A percentile compares a stretch with the other conserved stretches of the same genome.
Conservation (phyloP, 805 yeast genomes). For the Cyberlindnera petersonii region DNA sequence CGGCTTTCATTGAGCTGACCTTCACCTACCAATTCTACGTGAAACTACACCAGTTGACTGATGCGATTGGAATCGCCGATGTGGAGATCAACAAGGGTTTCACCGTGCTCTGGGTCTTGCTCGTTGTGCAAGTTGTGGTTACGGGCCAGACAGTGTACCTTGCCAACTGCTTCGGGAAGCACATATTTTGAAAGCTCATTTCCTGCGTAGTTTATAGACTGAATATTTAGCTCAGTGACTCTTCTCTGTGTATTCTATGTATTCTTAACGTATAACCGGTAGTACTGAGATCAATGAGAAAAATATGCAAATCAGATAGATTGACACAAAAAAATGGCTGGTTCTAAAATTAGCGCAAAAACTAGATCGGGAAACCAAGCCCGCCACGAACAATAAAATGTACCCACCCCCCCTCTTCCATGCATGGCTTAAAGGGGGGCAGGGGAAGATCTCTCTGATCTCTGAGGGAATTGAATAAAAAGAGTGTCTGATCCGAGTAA, state of each 20-base stretch:
- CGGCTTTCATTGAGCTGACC: slow-evolving; percentile 21
- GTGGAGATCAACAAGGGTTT: slow-evolving; percentile 22
- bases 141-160: slow-evolving; percentile 14
- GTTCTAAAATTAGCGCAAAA: slow-evolving; percentile 10
- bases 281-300: no score
- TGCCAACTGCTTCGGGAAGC: slow-evolving; percentile 22
- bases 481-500: not conserved
- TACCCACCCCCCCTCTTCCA: no score
- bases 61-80: slow-evolving; percentile 25
- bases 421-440: no score
- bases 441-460: no score
- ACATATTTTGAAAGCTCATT: slow-evolving; percentile 4
- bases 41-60: slow-evolving; percentile 18
- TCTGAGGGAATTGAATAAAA: not conserved
- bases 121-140: slow-evolving; percentile 10
- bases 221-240: no score
- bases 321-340: slow-evolving; percentile 9
- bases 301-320: not conserved
- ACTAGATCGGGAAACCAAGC: slow-evolving; percentile 1
- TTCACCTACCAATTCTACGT: slow-evolving; percentile 25
- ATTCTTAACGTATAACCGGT: no score
- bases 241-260: no score
- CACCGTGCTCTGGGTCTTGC: slow-evolving; percentile 19
- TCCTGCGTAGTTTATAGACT: not conserved
- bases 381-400: slow-evolving; percentile 3